A percentile compares a stretch with the other conserved stretches of the same genome.
These are phyloP conservation scores for Podospora appendiculata DNA, from an alignment of 495 filamentous ascomycete species.

Conservation along the genomic window DNA sequence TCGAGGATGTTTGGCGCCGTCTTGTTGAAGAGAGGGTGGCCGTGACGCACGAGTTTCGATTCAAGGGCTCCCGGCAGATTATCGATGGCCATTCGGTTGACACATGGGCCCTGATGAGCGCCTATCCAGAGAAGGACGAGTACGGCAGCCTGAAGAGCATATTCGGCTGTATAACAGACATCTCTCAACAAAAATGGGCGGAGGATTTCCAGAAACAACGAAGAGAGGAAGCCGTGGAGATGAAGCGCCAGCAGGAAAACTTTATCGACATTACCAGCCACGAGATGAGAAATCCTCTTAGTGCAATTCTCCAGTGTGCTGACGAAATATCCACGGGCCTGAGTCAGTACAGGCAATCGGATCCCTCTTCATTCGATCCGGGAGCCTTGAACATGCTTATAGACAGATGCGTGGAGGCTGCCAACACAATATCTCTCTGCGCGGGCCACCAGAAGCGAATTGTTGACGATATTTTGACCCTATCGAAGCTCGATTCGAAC, in stretches of 20 bases:
- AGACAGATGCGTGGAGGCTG: constrained; percentile 60
- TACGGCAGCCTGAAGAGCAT: constrained; percentile 56
- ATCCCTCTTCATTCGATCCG: constrained; percentile 5
- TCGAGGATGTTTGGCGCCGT: constrained; percentile 48
- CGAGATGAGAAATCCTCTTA: constrained; percentile 79
- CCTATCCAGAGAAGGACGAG: constrained; percentile 55
- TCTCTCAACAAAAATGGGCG: constrained; percentile 52
- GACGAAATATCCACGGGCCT: constrained; percentile 63
- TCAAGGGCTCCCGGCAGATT: constrained; percentile 54
- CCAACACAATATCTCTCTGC: constrained; percentile 77
- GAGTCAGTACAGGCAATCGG: constrained; percentile 26
- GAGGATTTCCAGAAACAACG: constrained; percentile 56
- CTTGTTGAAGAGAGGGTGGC: constrained; percentile 47
- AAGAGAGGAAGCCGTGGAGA: constrained; percentile 54
- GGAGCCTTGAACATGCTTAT: constrained; percentile 23
- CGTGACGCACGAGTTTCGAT: constrained; percentile 59
- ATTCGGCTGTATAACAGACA: constrained; percentile 56
- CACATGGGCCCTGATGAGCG: constrained; percentile 65
- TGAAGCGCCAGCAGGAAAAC: constrained; percentile 66
- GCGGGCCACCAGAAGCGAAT: constrained; percentile 72
- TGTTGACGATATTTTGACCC: constrained; percentile 74
- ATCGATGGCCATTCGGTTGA: constrained; percentile 50
- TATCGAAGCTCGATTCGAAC: constrained; percentile 80
- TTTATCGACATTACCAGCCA: constrained; percentile 88
- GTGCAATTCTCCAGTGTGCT: constrained; percentile 72